Base-by-base conservation (phyloP, 2,329 filamentous ascomycete species). In the Cytospora piceicola region DNA sequence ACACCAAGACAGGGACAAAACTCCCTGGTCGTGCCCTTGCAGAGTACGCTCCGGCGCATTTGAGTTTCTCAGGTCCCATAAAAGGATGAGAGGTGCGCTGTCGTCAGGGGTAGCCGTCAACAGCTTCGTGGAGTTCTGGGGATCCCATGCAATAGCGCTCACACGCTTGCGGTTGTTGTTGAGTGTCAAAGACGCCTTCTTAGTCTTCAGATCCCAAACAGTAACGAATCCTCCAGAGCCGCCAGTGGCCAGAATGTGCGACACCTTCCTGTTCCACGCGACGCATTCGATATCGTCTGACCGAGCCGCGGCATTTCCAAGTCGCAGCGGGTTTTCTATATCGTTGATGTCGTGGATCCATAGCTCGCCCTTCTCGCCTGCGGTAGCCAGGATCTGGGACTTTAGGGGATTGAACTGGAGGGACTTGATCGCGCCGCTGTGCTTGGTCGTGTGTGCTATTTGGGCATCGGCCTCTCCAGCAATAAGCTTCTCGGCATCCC, bases 251-350 rank as follows among this genome's bases (percentile, higher is more conserved):
- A 99, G 81, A 76, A 99, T 99, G 76, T 99, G 94, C 17, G 94
- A 88, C 52, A 98, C 94, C 81, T 96, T 98, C 75, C 93, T 94
- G 80, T 99, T 99, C 96, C 96, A 99, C 72, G 97, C 94, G 67
- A 99, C 83, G 71, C 94, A 96, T 74, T 98, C 95, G 70, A 98
- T 92, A 72, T 99, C 95, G 73, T 98, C 94, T 49, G 93, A 91
- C 75, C 94, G 90, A 69, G 93, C 94, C 52, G 92, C 92, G 46
- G 91, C 86, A 70, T 92, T 96, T 67, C 95, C 95, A 36, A 99
- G 83, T 69, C 94, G 88, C 80, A 96, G 96, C 6, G 94, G 92
- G 75, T 91, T 95, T 65, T 88, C 87, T 71, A 94, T 86, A 77
- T 98, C 94, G 79, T 96, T 93, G 71, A 98, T 82, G 74, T 99